Evolutionary conservation across 495 filamentous ascomycete genomes (phyloP).

Genomic region (Neurospora sp.): DNA sequence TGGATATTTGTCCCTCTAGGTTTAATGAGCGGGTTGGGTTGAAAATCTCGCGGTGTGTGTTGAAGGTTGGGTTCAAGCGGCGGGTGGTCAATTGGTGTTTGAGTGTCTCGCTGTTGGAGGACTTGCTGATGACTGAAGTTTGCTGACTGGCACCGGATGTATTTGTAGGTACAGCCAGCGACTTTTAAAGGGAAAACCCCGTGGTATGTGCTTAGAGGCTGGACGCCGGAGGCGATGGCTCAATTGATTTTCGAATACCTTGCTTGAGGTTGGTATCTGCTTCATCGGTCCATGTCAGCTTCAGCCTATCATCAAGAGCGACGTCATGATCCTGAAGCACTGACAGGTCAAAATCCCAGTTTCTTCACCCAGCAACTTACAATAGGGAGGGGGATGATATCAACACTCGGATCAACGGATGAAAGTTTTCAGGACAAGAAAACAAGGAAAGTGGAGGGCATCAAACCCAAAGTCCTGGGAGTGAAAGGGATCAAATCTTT

Average conservation of each 20-base stretch:
- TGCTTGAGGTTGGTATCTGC: not conserved
- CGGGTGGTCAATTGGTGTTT: not conserved
- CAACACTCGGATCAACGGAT: not conserved
- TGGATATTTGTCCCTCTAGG: no score
- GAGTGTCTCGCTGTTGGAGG: not conserved
- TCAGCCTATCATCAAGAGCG: not conserved
- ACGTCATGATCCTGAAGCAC: not conserved
- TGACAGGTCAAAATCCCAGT: not conserved
- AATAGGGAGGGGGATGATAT: not conserved
- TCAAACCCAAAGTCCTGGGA: not conserved
- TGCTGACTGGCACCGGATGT: not conserved
- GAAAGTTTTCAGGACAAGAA: not conserved
- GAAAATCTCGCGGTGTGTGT: not conserved
- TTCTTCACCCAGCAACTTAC: not conserved
- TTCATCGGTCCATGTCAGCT: not conserved
- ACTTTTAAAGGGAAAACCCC: not conserved
- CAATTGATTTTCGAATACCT: not conserved
- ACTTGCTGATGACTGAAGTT: not conserved
- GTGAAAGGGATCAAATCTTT: not conserved
- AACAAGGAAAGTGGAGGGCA: not conserved
- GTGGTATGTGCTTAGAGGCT: not conserved
- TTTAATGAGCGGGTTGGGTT: not conserved
- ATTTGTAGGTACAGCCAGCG: not conserved
- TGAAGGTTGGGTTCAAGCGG: not conserved
- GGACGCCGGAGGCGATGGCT: not conserved